Evolutionary conservation across 371 early-diverging fungal species (phyloP), one percentile per base, ranked within the genome.

Genomic region (Encephalitozoon cuniculi): DNA sequence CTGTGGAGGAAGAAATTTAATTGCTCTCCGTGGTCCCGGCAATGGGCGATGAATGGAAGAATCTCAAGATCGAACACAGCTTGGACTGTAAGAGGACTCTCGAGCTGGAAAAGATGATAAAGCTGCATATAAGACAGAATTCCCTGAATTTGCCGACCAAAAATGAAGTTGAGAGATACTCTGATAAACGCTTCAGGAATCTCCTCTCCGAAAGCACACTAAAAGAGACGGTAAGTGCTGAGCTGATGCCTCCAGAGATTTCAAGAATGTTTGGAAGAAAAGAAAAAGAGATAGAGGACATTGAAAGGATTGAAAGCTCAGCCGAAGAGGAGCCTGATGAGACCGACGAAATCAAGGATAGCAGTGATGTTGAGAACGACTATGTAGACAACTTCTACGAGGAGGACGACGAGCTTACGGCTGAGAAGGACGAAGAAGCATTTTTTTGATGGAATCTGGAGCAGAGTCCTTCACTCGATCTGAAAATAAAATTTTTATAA

Each of bases 91-190:
- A 63, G 40, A 30, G 37, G n/a, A 40, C 21, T 26, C 30, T 63
- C 23, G 64, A 43, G 1, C 15, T 39, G 23, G 79, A 74, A 59
- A 67, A 11, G n/a, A 68, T 64, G 43, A 65, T 78, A 25, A 78
- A 78, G 66, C 53, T 34, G 2, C 23, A 53, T n/a, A 23, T 78
- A 30, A 71, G 74, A 32, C 51, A 68, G 21, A 34, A 52, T 64
- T 78, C 79, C 43, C 40, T 68, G 11, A 78, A 74, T 28, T 34
- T 68, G 12, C 37, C 40, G 25, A 39, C 25, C 39, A 53, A 67
- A 46, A 71, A 52, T 41, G 74, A 74, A 21, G 59, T 78, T 59
- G 69, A 53, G 34, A 23, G 79, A 55, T 78, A 74, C 40, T 64
- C 79, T 6, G 79, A 78, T 37, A 78, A 43, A 40, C 74, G 74